Base-by-base conservation (phyloP, 768 basidiomycete species). In the Tricholoma saponaceum region DNA sequence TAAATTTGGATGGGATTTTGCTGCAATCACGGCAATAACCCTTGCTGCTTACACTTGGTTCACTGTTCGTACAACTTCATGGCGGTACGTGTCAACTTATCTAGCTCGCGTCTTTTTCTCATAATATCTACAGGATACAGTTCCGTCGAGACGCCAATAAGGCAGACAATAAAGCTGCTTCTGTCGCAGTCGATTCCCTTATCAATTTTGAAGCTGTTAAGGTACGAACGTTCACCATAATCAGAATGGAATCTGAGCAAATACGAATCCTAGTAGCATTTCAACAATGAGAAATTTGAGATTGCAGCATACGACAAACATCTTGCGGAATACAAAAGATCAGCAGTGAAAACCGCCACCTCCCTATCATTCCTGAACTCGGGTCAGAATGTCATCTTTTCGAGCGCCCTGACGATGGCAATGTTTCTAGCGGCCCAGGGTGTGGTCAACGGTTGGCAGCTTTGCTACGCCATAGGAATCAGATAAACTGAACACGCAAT, bases 171-270 rank as follows among this genome's bases (percentile, higher is more conserved):
- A 91, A 90, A 67, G 95, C 96, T 14, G 97, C 96, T 0, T 91
- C 92, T 0, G 83, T 90, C 2, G 92, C 93, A 2, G 93, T 98
- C 3, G 97, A 99, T 68, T 92, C 95, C 0, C 76, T 99, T 44
- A 96, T 99, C 70, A 99, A 99, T 67, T 98, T 93, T 66, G 97
- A 99, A 69, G 97, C 97, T 3, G 97, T 99, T 66, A 99, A 98
- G 82, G 95, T 95, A 60, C 28, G 13, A 37, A n/a, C 72, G 26
- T 16, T 44, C n/a, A 16, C 26, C 23, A n/a, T 16, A 8, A 12
- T 2, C 13, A 3, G 9, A 14, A 6, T 14, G 20, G 23, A 4
- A 52, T 39, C 18, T 43, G 41, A 52, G 5, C 62, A 16, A 54
- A 35, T 58, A 52, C 54, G 2, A 7, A 30, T 52, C 25, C 60